Base-by-base conservation (phyloP, 345 rosid genomes). In the Chamaenerion angustifolium region DNA sequence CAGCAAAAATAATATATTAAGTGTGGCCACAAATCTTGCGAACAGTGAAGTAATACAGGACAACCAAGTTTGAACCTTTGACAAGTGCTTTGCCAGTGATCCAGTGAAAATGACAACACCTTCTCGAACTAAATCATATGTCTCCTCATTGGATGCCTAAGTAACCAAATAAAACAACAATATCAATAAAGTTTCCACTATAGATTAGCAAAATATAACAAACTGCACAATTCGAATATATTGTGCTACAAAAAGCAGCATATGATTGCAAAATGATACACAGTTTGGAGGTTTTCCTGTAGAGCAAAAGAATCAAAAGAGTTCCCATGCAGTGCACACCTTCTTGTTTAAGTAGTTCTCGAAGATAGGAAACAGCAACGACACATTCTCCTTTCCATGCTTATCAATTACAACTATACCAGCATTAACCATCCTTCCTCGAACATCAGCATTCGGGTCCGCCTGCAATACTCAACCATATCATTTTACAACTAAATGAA, bases 81-180 rank as follows among this genome's bases (percentile, higher is more conserved):
- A 79, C 62, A 92, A 65, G 68, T 87, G 98, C 60, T 84, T 87
- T 18, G 98, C 96, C 60, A 92, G 66, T 56, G 98, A 96, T 64
- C 96, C 98, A 40, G 89, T 80, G 59, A 87, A 92, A 65, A 92
- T 87, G 52, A 92, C 98, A 40, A 92, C 98, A 65, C 96, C 96
- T 69, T 92, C 98, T 45, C 96, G 95, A 65, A 92, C 93, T 64
- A 87, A 71, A 76, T 87, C 98, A 65, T 92, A 92, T 54, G 72
- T 80, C 56, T 80, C 82, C 73, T 92, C 98, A 74, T 92, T 82
- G 11, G 93, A 75, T 52, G 96, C 85, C 98, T 92, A 66, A 53
- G 43, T 18, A 47, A 49, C 12, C 46, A 25, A 2, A 21, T 54
- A 10, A 48, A 25, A 51, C 21, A 8, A 53, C 48, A n/a, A 51